Percentiles rank a stretch among this genome's conserved stretches.
phyloP scores from a whole-genome alignment of 805 yeast species.

The Saturnispora sanitii region DNA sequence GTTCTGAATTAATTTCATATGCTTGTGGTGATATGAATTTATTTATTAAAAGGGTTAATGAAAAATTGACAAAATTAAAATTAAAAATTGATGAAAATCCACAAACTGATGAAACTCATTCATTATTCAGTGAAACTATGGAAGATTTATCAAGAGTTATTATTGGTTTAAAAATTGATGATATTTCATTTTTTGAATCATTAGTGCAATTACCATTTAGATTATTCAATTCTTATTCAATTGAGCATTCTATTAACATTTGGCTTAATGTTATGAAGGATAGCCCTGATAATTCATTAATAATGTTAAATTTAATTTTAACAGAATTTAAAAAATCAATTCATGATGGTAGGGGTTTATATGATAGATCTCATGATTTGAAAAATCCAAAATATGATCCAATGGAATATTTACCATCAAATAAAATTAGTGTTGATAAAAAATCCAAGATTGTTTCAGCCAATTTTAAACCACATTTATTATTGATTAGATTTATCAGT shows the following conservation, averaged over 20 bases:
- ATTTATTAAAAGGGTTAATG: slow-evolving; percentile 12
- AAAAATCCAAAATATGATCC: slow-evolving; percentile 48
- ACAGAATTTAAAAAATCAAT: slow-evolving; percentile 61
- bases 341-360: slow-evolving; percentile 52
- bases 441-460: slow-evolving; percentile 39
- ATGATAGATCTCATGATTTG: slow-evolving; percentile 45
- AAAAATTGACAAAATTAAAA: slow-evolving; percentile 10
- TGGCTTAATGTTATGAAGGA: slow-evolving; percentile 78
- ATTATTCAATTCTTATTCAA: slow-evolving; percentile 46
- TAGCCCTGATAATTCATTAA: slow-evolving; percentile 44
- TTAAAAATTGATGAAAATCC: background rate
- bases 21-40: slow-evolving; percentile 31
- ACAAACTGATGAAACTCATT: slow-evolving; percentile 10
- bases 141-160: slow-evolving; percentile 33
- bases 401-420: slow-evolving; percentile 89
- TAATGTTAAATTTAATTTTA: slow-evolving; percentile 61
- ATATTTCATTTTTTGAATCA: slow-evolving; percentile 39
- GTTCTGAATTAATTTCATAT: slow-evolving; percentile 6
- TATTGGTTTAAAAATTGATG: slow-evolving; percentile 29
- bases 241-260: slow-evolving; percentile 57
- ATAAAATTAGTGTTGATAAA: slow-evolving; percentile 46
- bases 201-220: slow-evolving; percentile 65
- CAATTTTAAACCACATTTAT: slow-evolving; percentile 54
- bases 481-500: slow-evolving; percentile 55
- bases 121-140: slow-evolving; percentile 33